phyloP scores from a whole-genome alignment of 179 eudicot species.

The Beta macrorhiza region DNA sequence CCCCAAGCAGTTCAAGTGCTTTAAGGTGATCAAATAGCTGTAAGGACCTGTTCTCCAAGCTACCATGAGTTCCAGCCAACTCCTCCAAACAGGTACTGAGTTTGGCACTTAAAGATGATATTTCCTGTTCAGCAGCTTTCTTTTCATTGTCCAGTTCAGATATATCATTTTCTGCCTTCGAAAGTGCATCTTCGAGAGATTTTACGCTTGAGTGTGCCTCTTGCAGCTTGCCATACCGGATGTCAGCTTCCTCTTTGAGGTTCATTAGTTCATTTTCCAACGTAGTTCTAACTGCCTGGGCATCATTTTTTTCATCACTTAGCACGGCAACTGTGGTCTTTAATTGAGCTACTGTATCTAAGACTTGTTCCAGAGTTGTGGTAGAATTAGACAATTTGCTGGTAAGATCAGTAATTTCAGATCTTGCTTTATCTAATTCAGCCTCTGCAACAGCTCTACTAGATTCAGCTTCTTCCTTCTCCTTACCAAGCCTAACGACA shows the following conservation, averaged over 20 bases:
- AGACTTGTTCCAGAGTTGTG: constrained; percentile 57
- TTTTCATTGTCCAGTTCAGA: constrained; percentile 36
- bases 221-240: constrained; percentile 38
- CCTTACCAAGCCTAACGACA: constrained; percentile 44
- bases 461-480: constrained; percentile 62
- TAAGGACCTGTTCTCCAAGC: constrained; percentile 47
- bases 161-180: constrained; percentile 34
- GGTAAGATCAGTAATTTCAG: constrained; percentile 46
- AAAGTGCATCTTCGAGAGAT: constrained; percentile 38
- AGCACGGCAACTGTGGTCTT: constrained; percentile 52
- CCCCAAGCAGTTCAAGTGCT: constrained; percentile 50
- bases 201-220: constrained; percentile 35
- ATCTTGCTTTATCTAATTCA: constrained; percentile 61
- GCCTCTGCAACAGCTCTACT: constrained; percentile 47
- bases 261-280: constrained; percentile 60
- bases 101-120: constrained; percentile 51
- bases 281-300: constrained; percentile 40
- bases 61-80: constrained; percentile 64
- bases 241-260: constrained; percentile 41
- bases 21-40: constrained; percentile 60
- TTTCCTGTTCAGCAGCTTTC: constrained; percentile 52
- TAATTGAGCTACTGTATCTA: constrained; percentile 55
- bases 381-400: constrained; percentile 55
- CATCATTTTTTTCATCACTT: constrained; percentile 58
- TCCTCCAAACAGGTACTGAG: constrained; percentile 71